phyloP scores from a whole-genome alignment of 2,329 filamentous ascomycete genomes.

The Fusarium burgessii region DNA sequence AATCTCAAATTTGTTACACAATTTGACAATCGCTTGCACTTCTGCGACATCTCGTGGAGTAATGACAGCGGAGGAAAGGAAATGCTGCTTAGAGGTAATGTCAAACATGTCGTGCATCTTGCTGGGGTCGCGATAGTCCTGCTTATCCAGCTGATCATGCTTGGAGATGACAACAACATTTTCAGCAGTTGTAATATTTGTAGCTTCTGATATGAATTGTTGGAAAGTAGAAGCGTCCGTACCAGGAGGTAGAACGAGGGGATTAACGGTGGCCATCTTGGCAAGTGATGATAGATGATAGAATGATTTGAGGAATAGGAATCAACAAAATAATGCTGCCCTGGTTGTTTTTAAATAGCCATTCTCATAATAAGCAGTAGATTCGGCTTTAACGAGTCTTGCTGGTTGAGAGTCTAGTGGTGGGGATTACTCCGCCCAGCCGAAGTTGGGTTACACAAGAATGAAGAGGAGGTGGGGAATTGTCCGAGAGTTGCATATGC shows the following conservation, averaged over 20 bases:
- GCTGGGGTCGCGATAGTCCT: constrained; percentile 32
- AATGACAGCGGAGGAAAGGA: constrained; percentile 33
- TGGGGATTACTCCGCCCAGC: neutral
- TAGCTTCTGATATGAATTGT: constrained; percentile 18
- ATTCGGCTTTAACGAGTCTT: rapidly evolving
- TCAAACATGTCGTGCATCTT: constrained; percentile 40
- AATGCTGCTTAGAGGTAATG: constrained; percentile 26
- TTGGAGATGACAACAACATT: constrained; percentile 28
- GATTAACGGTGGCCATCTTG: neutral
- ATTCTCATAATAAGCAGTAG: rapidly evolving
- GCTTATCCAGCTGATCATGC: constrained; percentile 8
- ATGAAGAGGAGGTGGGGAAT: neutral
- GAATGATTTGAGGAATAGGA: neutral
- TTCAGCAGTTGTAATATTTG: neutral
- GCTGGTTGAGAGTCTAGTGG: neutral
- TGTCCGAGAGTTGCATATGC: neutral
- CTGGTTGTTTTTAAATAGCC: neutral
- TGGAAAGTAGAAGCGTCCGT: constrained; percentile 9
- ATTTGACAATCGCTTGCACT: constrained; percentile 22
- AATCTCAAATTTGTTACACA: constrained; percentile 33
- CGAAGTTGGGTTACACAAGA: neutral
- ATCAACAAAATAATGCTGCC: neutral
- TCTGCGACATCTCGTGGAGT: constrained; percentile 28
- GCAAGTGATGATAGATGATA: too few relatives aligned
- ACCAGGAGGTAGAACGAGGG: constrained; percentile 22